Percentiles rank a stretch among this genome's conserved stretches.
Conservation (phyloP, 208 protist genomes). For the Trypanosomatidae sp. region DNA sequence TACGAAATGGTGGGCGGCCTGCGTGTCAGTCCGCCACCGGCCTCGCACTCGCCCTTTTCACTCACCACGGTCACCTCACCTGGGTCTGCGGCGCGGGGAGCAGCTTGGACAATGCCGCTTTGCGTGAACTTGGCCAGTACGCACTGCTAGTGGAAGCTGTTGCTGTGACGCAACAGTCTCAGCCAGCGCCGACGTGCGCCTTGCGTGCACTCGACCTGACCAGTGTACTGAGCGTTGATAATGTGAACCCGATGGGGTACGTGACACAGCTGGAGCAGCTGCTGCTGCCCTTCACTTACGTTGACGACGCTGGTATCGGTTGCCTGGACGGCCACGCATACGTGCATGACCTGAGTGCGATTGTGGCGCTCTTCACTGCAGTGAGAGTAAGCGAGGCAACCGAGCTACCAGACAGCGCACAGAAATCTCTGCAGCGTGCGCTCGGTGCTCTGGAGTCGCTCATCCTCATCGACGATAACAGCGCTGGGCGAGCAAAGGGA, state of each 20-base stretch:
- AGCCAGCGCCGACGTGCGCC: slow-evolving; percentile 9
- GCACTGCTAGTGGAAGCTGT: slow-evolving; percentile 34
- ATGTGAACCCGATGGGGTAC: slow-evolving; percentile 41
- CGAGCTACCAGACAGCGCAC: background rate
- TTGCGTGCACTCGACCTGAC: slow-evolving; percentile 52
- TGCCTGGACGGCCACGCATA: slow-evolving; percentile 40
- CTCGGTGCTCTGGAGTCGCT: slow-evolving; percentile 12
- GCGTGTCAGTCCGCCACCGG: slow-evolving; percentile 17
- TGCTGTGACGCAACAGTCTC: slow-evolving; percentile 1
- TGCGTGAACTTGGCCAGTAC: slow-evolving; percentile 38
- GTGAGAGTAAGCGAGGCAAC: background rate
- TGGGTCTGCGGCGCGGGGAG: slow-evolving; percentile 43
- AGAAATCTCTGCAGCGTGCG: slow-evolving; percentile 1
- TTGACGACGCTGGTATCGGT: slow-evolving; percentile 33
- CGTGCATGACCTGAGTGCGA: slow-evolving; percentile 10
- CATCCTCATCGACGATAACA: background rate
- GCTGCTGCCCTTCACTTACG: slow-evolving; percentile 41
- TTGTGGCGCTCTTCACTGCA: slow-evolving; percentile 9
- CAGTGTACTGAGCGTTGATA: slow-evolving; percentile 32
- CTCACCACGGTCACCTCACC: slow-evolving; percentile 23
- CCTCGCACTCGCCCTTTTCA: slow-evolving; percentile 29
- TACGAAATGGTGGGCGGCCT: slow-evolving; percentile 1
- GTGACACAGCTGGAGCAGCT: slow-evolving; percentile 47
- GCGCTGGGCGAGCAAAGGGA: background rate
- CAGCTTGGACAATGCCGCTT: slow-evolving; percentile 32